Evolutionary conservation across 23 red algal genomes (phyloP), one percentile per base, ranked within the genome.

Genomic region (Cyanidiococcus yangmingshanensis): DNA sequence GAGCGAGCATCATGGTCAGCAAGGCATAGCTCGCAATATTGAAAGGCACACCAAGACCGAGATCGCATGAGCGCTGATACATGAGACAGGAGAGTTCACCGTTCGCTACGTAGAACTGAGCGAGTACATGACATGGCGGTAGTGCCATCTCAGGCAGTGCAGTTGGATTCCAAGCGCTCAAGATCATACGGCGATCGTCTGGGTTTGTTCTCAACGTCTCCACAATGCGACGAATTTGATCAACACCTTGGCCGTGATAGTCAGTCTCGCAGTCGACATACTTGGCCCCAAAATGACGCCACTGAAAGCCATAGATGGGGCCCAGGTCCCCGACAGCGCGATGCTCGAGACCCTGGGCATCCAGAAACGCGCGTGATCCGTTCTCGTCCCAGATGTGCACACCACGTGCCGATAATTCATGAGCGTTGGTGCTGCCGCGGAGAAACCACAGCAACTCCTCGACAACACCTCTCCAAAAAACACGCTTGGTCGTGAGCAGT

Each of bases 311-410:
- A 75, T 97, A 97, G 39, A 97, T 80, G 1, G 93, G 93, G 37
- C 93, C 93, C 1, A 97, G 40, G 74, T 97, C 93, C 27, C 93
- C 93, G 50, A 77, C 82, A 38, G 76, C 85, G 37, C 93, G 82
- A n/a, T 90, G 58, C 0, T 50, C 58, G 7, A 97, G 68, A 27
- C 93, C 93, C 1, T 74, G 83, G 0, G 74, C 54, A 80, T 97
- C 84, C 57, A 97, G 68, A 41, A 91, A 91, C 3, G 80, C 88
- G 40, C 87, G 77, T 16, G 88, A 91, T 0, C 84, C 93, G 76
- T 97, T 97, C 41, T 77, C 93, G 50, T 97, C 93, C 93, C 93
- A 97, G 27, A 97, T 97, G 74, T 87, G 87, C n/a, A 97, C 75
- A 16, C 84, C 85, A 77, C 85, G 75, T 7, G 78, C 59, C 16